These are phyloP conservation scores for Lachnellula hyalina DNA, from an alignment of 2,329 filamentous ascomycete species.

Conservation along the genomic window DNA sequence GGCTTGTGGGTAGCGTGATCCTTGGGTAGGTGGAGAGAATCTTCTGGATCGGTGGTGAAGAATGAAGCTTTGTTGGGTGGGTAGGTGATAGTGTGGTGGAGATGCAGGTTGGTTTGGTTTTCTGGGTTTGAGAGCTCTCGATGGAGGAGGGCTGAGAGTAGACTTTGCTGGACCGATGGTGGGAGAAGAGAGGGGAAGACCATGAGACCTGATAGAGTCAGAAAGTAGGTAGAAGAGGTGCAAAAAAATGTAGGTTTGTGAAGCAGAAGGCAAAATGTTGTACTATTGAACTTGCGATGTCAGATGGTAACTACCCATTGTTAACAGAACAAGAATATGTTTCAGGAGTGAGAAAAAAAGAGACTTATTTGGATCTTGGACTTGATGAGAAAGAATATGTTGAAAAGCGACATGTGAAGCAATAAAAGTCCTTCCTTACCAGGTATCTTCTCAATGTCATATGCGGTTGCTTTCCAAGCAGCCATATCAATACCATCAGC, in stretches of 20 bases:
- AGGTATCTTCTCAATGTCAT: slow-evolving; percentile 61
- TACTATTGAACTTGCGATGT: not conserved
- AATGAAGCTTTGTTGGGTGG: slow-evolving; percentile 42
- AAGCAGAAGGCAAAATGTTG: not conserved
- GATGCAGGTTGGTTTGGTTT: slow-evolving; percentile 86
- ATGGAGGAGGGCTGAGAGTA: slow-evolving; percentile 73
- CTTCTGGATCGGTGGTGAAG: slow-evolving; percentile 46
- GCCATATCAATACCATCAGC: not conserved
- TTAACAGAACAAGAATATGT: too few relatives aligned
- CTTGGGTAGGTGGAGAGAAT: slow-evolving; percentile 59
- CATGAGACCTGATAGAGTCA: slow-evolving; percentile 59
- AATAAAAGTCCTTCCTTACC: slow-evolving; percentile 41
- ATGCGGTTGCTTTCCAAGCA: slow-evolving; percentile 33
- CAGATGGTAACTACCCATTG: too few relatives aligned
- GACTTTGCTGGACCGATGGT: slow-evolving; percentile 56
- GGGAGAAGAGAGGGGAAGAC: slow-evolving; percentile 73
- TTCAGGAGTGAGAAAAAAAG: too few relatives aligned
- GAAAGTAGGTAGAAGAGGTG: slow-evolving; percentile 3
- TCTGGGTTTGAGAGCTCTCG: slow-evolving; percentile 65
- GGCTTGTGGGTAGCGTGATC: slow-evolving; percentile 70
- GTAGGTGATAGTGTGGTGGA: slow-evolving; percentile 71
- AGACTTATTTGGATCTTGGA: too few relatives aligned
- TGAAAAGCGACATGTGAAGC: not conserved
- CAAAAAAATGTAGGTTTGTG: slow-evolving; percentile 10
- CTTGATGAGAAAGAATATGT: not conserved